Evolutionary conservation across 1,284 basidiomycete species (phyloP), one percentile per base, ranked within the genome.

Genomic region (Cystobasidium pallidum): DNA sequence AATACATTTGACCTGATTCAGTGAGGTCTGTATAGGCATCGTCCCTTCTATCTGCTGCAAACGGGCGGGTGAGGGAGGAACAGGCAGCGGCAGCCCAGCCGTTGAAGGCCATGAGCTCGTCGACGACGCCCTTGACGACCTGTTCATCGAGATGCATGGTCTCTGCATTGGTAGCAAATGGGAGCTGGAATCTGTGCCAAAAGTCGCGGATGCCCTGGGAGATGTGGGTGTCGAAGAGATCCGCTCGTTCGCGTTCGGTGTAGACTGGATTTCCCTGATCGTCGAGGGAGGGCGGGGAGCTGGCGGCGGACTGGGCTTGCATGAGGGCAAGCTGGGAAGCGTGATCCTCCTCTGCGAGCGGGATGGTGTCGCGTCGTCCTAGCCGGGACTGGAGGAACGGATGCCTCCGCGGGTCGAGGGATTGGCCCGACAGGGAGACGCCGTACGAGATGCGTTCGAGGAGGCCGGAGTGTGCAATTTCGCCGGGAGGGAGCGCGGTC

Each of bases 61-160:
- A 97, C 1, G 94, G 94, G 19, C 94, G 88, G 2, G 87, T 87
- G 54, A 97, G 86, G 2, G 91, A 93, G 8, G 92, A 91, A 81
- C 93, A 97, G 43, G 91, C 88, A 10, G 91, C 92, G n/a, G 92
- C 91, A n/a, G 94, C 94, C 94, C 94, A 97, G n/a, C 94, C 94
- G 79, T 96, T 95, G 72, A 96, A 86, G 24, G 90, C 89, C 26
- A 96, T 84, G 1, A 97, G 85, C 76, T 92, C 91, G 80, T 96
- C 94, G 64, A 97, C 91, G 6, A 93, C 88, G 57, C 85, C 87
- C 66, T 91, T 84, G 58, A 96, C 90, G 71, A 89, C 88, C 80
- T 96, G 92, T 21, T 90, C 88, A 80, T 96, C 94, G 81, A 89
- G 87, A 75, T 92, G 89, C 0, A 89, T 85, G 0, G 92, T 94